phyloP scores from a whole-genome alignment of 225 moss, liverwort and hornwort species.

The Thuidium tamariscinum region DNA sequence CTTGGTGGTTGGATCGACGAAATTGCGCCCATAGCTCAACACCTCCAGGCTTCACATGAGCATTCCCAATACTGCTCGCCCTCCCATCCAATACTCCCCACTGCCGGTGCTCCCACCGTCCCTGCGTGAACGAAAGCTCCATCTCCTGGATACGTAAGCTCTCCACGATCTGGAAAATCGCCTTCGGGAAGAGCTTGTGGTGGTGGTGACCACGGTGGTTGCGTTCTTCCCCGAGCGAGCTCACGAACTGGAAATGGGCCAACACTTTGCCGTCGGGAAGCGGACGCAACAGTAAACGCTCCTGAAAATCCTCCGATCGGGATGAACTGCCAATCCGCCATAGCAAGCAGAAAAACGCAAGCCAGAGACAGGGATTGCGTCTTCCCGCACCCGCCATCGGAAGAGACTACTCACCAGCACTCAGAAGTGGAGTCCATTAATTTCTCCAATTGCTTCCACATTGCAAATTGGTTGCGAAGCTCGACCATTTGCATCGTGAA shows the following conservation, averaged over 20 bases:
- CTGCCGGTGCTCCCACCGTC: conserved; percentile 74
- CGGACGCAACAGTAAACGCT: conserved; percentile 67
- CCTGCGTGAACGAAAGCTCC: conserved; percentile 94
- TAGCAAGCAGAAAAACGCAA: neutral
- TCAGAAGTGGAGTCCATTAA: neutral
- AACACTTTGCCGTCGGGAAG: conserved; percentile 76
- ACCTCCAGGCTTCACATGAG: conserved; percentile 65
- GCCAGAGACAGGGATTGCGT: neutral
- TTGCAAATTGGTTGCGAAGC: neutral
- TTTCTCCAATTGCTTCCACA: neutral
- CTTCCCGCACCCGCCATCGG: neutral
- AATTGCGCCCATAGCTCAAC: conserved; percentile 84
- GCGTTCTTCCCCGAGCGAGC: conserved; percentile 12
- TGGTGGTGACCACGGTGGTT: conserved; percentile 18
- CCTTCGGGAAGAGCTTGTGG: conserved; percentile 76
- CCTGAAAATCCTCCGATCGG: conserved; percentile 43
- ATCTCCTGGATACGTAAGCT: conserved; percentile 71
- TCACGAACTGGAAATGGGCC: conserved; percentile 64
- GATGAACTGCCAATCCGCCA: neutral
- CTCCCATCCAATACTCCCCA: conserved; percentile 68
- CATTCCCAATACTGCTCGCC: neutral
- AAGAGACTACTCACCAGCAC: neutral
- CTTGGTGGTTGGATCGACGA: conserved; percentile 16
- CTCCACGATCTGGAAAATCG: conserved; percentile 69
- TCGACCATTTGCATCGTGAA: neutral